Conservation (phyloP, 2,329 filamentous ascomycete species). For the Monilinia fructigena region DNA sequence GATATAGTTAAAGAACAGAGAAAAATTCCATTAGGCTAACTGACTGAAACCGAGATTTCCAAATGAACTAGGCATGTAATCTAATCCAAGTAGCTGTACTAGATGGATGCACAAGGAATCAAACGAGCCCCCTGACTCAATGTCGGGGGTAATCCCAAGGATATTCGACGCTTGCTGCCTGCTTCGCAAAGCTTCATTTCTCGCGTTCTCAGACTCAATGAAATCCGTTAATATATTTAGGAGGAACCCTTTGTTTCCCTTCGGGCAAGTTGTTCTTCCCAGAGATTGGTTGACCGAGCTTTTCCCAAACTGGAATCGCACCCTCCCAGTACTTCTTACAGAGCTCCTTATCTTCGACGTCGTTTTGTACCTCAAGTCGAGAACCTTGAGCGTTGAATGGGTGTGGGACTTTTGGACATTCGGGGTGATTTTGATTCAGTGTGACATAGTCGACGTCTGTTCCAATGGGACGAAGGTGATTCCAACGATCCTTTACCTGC, state of each 20-base stretch:
- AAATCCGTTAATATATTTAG: neutral
- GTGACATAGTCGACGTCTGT: neutral
- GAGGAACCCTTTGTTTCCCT: neutral
- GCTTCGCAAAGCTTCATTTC: neutral
- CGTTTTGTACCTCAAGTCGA: neutral
- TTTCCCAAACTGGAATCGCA: neutral
- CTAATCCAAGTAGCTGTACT: neutral
- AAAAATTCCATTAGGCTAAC: neutral
- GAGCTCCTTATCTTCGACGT: neutral
- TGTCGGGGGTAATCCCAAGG: neutral
- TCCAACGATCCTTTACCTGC: neutral
- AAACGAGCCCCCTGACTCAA: neutral
- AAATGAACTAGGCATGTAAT: neutral
- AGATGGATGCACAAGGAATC: neutral
- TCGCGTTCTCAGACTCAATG: neutral
- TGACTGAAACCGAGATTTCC: neutral
- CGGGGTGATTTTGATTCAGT: slow-evolving; percentile 3
- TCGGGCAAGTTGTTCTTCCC: neutral
- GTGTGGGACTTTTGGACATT: neutral
- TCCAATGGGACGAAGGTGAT: neutral
- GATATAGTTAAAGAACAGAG: no score
- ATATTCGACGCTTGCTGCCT: neutral
- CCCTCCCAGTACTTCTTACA: neutral
- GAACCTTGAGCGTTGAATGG: neutral
- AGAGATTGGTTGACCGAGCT: neutral